phyloP scores from a whole-genome alignment of 805 yeast genomes.

The Tanozyma kutaoensis region DNA sequence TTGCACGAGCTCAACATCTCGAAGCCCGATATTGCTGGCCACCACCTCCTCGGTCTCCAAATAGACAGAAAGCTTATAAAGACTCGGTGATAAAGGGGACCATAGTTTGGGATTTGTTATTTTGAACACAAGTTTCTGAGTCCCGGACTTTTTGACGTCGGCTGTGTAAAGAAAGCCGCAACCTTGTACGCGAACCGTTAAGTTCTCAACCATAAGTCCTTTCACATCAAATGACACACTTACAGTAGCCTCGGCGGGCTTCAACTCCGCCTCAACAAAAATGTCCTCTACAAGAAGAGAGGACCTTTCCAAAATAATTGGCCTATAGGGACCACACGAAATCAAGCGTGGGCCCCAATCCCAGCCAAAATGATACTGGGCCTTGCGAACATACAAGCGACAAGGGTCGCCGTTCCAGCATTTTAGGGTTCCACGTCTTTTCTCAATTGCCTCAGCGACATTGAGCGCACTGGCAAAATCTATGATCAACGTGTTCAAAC shows the following conservation, averaged over 20 bases:
- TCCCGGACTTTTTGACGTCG: too few species aligned
- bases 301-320: constrained; percentile 15
- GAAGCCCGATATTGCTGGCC: constrained; percentile 27
- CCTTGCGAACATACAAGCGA: constrained; percentile 33
- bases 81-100: too few species aligned
- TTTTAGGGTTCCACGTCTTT: constrained; percentile 11
- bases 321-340: constrained; percentile 32
- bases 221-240: constrained; percentile 2
- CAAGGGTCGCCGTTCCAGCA: constrained; percentile 31
- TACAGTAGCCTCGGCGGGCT: constrained; percentile 2
- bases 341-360: constrained; percentile 40
- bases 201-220: too few species aligned
- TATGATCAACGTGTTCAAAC: constrained; percentile 18
- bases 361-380: constrained; percentile 46
- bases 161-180: too few species aligned
- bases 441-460: constrained; percentile 18
- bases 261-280: constrained; percentile 4
- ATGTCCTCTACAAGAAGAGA: constrained; percentile 7
- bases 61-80: too few species aligned
- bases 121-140: too few species aligned
- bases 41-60: too few species aligned
- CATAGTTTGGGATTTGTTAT: too few species aligned
- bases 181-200: too few species aligned
- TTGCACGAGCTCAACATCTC: constrained; percentile 28
- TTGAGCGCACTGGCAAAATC: constrained; percentile 23